phyloP scores from a whole-genome alignment of 2,329 filamentous ascomycete genomes.

The Chaetothyriales sp. region DNA sequence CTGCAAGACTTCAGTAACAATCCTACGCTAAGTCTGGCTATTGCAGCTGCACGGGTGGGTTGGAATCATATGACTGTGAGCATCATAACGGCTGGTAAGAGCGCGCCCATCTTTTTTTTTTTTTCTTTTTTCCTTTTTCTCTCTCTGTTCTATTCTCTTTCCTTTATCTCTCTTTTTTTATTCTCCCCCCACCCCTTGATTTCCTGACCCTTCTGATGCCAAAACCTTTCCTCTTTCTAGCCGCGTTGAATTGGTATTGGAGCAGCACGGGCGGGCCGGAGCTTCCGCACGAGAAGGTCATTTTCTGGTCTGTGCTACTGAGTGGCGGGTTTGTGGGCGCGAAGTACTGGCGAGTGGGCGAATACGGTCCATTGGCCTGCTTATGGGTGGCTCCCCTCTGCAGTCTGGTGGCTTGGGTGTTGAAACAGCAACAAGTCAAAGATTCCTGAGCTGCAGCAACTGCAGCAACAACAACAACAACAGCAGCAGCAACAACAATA shows the following conservation, averaged over 20 bases:
- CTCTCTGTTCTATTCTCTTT: too few species aligned
- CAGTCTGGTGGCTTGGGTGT: not conserved
- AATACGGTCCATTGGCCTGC: not conserved
- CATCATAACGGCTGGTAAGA: not conserved
- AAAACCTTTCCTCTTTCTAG: not conserved
- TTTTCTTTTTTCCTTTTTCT: not conserved
- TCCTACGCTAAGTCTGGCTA: not conserved
- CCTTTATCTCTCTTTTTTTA: too few species aligned
- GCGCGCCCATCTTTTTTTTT: not conserved
- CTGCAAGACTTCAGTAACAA: not conserved
- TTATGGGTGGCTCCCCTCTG: constrained; percentile 1
- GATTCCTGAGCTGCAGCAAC: not conserved
- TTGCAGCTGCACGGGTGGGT: not conserved
- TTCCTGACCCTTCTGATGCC: not conserved
- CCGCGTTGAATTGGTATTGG: constrained; percentile 4
- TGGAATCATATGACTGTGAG: not conserved
- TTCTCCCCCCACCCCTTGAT: too few species aligned
- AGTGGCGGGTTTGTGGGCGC: not conserved
- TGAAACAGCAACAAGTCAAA: not conserved
- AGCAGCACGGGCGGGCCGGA: constrained; percentile 1
- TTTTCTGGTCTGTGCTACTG: constrained; percentile 4
- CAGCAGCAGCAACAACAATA: too few species aligned
- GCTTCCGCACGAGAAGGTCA: constrained; percentile 1
- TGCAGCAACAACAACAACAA: too few species aligned
- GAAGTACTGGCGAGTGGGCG: constrained; percentile 1